Conservation (phyloP, 1,139 yeast species). For the Geotrichum candidum region DNA sequence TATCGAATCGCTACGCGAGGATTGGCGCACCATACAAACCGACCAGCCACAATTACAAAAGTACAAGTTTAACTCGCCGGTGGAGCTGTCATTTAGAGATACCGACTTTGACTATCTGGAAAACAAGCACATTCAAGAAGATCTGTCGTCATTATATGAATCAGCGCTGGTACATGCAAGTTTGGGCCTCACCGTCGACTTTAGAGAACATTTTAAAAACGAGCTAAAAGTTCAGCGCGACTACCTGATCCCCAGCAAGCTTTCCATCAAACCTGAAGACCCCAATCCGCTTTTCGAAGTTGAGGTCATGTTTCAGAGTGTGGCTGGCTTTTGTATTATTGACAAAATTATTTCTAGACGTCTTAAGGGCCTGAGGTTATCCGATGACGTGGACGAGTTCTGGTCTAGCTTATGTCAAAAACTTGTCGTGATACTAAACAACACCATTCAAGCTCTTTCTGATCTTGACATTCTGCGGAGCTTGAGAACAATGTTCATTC, state of each 20-base stretch:
- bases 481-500: slow-evolving; percentile 58
- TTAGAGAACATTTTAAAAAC: slow-evolving; percentile 58
- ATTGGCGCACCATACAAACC: slow-evolving; percentile 48
- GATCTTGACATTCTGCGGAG: slow-evolving; percentile 39
- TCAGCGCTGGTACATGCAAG: slow-evolving; percentile 77
- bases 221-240: slow-evolving; percentile 73
- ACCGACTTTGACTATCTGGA: slow-evolving; percentile 39
- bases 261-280: slow-evolving; percentile 17
- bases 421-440: slow-evolving; percentile 29
- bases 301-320: slow-evolving; percentile 42
- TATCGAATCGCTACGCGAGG: slow-evolving; percentile 48
- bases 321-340: slow-evolving; percentile 71
- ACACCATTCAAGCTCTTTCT: slow-evolving; percentile 25
- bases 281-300: slow-evolving; percentile 22
- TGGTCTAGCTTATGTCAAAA: slow-evolving; percentile 60
- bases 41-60: slow-evolving; percentile 44
- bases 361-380: slow-evolving; percentile 40
- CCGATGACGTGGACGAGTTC: slow-evolving; percentile 55
- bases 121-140: slow-evolving; percentile 45
- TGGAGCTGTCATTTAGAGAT: slow-evolving; percentile 67
- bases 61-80: slow-evolving; percentile 77
- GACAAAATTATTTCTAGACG: slow-evolving; percentile 63
- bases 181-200: slow-evolving; percentile 55
- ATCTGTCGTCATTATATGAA: slow-evolving; percentile 69
- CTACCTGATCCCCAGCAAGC: slow-evolving; percentile 52